These are phyloP conservation scores for Phytomonas francai DNA, from an alignment of 208 protist species.

Conservation along the genomic window DNA sequence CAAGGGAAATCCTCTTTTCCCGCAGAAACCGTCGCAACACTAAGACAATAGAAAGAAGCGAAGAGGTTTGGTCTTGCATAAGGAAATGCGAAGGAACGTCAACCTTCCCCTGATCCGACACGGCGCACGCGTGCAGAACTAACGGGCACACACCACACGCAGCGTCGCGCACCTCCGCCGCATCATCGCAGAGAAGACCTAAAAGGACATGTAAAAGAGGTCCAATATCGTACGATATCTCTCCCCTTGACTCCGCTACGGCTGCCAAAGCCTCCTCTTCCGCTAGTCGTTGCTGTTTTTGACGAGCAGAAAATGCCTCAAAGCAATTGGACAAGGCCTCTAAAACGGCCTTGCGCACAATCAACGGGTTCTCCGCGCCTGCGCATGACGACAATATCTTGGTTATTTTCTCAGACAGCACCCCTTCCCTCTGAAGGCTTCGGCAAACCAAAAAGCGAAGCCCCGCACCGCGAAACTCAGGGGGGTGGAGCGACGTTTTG, in stretches of 20 bases:
- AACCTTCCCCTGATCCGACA: not conserved
- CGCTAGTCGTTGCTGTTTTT: not conserved
- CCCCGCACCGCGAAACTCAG: not conserved
- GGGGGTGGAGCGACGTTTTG: not conserved
- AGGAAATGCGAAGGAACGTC: not conserved
- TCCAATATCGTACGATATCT: not conserved
- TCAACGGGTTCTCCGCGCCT: conserved; percentile 36
- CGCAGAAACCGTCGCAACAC: conserved; percentile 17
- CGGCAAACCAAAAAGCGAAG: not conserved
- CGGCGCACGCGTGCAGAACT: not conserved
- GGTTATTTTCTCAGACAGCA: not conserved
- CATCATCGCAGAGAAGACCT: conserved; percentile 70
- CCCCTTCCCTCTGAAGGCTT: not conserved
- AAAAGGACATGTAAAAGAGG: conserved; percentile 46
- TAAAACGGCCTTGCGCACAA: conserved; percentile 48
- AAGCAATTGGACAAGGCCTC: conserved; percentile 19
- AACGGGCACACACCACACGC: conserved; percentile 18
- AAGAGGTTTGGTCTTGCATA: conserved; percentile 42
- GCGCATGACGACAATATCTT: conserved; percentile 37
- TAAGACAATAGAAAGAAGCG: conserved; percentile 38
- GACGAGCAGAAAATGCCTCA: not conserved
- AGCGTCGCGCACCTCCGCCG: conserved; percentile 43
- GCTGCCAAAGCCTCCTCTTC: conserved; percentile 13
- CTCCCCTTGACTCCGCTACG: conserved; percentile 2
- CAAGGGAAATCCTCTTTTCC: not conserved